Conservation (phyloP, 345 rosid genomes). For the Adansonia digitata region DNA sequence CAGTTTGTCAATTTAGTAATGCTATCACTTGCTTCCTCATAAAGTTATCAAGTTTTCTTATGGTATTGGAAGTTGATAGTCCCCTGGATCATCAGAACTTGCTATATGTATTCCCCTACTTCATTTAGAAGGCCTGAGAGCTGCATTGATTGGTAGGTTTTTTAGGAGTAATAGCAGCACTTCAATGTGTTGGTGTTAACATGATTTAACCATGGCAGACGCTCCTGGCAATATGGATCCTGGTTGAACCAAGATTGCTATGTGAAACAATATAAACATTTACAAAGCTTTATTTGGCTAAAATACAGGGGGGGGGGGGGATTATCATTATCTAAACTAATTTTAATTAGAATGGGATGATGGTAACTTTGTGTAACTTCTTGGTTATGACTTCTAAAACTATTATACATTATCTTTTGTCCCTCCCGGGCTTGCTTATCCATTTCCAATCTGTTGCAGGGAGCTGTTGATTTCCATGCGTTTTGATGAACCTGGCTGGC, state of each 20-base stretch:
- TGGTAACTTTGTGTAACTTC: neutral
- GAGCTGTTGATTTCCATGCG: conserved; percentile 75
- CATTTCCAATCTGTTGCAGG: conserved; percentile 39
- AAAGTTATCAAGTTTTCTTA: neutral
- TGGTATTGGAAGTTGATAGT: neutral
- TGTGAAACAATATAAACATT: neutral
- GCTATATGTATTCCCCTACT: neutral
- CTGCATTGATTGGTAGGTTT: neutral
- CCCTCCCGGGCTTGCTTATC: neutral
- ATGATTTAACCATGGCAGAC: neutral
- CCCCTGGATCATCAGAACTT: neutral
- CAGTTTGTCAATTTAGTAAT: no score
- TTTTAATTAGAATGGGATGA: neutral
- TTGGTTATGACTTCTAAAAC: neutral
- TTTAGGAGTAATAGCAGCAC: neutral
- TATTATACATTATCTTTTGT: neutral
- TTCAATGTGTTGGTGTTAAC: neutral
- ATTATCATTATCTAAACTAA: neutral
- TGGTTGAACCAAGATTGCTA: neutral
- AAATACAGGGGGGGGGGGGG: neutral
- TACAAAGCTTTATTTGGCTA: neutral
- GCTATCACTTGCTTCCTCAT: neutral
- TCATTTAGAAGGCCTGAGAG: neutral
- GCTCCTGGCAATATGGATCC: neutral
- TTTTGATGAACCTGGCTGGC: conserved; percentile 92